Evolutionary conservation across 805 yeast genomes (phyloP).

Genomic region (Zygoascus tannicola): DNA sequence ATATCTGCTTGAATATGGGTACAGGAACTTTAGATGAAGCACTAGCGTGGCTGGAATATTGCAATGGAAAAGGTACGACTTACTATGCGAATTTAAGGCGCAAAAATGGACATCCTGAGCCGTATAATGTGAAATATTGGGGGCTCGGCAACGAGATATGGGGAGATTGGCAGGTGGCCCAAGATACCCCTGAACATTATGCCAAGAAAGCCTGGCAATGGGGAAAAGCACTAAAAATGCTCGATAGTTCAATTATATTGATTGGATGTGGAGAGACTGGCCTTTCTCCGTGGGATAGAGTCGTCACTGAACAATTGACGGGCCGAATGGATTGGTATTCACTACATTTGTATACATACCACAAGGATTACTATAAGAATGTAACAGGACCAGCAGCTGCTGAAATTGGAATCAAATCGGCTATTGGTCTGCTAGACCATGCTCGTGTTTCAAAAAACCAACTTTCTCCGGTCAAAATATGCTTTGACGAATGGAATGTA

Average conservation of each 20-base stretch:
- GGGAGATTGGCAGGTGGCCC: slow-evolving; percentile 33
- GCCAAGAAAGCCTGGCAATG: slow-evolving; percentile 26
- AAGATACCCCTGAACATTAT: slow-evolving; percentile 26
- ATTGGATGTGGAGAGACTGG: slow-evolving; percentile 30
- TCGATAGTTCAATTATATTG: slow-evolving; percentile 25
- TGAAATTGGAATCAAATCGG: slow-evolving; percentile 27
- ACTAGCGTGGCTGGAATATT: slow-evolving; percentile 30
- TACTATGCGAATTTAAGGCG: slow-evolving; percentile 30
- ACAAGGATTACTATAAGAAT: slow-evolving; percentile 23
- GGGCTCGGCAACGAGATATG: slow-evolving; percentile 32
- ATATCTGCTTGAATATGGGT: slow-evolving; percentile 31
- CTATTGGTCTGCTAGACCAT: slow-evolving; percentile 24
- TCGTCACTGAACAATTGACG: slow-evolving; percentile 22
- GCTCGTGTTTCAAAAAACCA: slow-evolving; percentile 22
- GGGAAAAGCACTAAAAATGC: slow-evolving; percentile 30
- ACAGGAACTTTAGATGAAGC: slow-evolving; percentile 32
- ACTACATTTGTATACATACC: slow-evolving; percentile 28
- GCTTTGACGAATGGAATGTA: slow-evolving; percentile 33
- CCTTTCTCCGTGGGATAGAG: slow-evolving; percentile 26
- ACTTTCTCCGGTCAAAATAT: slow-evolving; percentile 21
- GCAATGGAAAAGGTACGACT: slow-evolving; percentile 27
- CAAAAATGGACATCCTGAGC: slow-evolving; percentile 29
- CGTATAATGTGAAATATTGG: slow-evolving; percentile 32
- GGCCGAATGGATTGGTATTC: slow-evolving; percentile 27
- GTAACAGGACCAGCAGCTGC: slow-evolving; percentile 28